These are phyloP conservation scores for Prunus dulcis DNA, from an alignment of 306 rosid species.

Conservation along the genomic window DNA sequence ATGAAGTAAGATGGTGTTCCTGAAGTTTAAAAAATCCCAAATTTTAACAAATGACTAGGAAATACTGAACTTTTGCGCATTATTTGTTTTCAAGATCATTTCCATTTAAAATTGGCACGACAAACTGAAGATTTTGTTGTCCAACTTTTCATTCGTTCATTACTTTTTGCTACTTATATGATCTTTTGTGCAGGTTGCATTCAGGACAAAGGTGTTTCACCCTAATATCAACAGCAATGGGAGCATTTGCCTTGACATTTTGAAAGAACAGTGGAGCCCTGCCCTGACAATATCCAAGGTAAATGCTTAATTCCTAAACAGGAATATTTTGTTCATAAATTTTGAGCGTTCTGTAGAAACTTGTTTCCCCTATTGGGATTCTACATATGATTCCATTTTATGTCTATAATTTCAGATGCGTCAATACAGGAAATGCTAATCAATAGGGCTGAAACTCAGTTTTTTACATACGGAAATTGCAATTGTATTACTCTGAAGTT, in stretches of 20 bases:
- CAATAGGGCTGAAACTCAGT: not conserved
- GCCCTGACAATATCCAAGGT: constrained; percentile 79
- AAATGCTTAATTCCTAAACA: not conserved
- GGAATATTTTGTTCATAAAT: not conserved
- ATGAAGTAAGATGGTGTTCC: not conserved
- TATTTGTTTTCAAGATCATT: not conserved
- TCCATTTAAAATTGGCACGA: not conserved
- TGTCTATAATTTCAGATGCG: not conserved
- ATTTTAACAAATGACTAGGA: not conserved
- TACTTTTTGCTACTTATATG: not conserved
- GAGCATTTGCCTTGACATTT: constrained; percentile 73
- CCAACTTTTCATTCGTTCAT: not conserved
- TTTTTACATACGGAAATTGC: not conserved
- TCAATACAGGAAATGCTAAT: not conserved
- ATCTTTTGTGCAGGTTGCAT: constrained; percentile 50
- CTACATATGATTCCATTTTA: not conserved
- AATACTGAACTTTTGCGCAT: not conserved
- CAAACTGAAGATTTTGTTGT: not conserved
- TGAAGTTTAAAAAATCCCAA: not conserved
- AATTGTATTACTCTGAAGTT: not conserved
- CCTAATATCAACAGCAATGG: constrained; percentile 78
- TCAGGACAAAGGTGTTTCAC: constrained; percentile 69
- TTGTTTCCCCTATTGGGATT: not conserved
- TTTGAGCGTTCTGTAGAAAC: not conserved
- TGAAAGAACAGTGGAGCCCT: constrained; percentile 84